Evolutionary conservation across 768 basidiomycete species (phyloP), one percentile per base, ranked within the genome.

Genomic region (Pleurotus citrinopileatus): DNA sequence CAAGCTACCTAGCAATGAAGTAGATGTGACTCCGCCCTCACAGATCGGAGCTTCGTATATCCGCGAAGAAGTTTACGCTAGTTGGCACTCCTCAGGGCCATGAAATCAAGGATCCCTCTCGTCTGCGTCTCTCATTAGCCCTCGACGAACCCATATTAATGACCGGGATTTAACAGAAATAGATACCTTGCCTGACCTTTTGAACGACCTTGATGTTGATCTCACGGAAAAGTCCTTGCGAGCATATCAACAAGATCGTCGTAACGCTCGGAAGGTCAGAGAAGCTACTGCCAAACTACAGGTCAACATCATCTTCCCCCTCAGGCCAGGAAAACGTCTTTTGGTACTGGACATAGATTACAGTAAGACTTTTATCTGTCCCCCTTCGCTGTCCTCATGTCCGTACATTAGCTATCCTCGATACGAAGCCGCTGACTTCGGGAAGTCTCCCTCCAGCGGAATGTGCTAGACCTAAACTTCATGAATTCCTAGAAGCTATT

Each of bases 341-440:
- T 77, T 94, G 19, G 92, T 96, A 0, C 76, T 96, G 7, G 93
- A 94, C 65, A 83, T 94, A 52, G 93, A 94, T 67, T 93, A 94
- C 60, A 94, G 92, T 90, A 32, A 40, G 44, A 9, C 8, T 37
- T 36, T 8, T 15, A 12, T 19, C n/a, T 23, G 22, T 37, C 17
- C 4, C 2, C 1, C 38, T 34, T 29, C 27, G 32, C 27, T 58
- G 32, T n/a, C 25, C 42, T 42, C 42, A 53, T 43, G 45, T 12
- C 34, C 38, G 23, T 27, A 37, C 52, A 15, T 29, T 60, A 91
- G 89, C 90, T 28, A 91, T 93, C 45, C 68, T 91, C 60, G 91
- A 94, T 66, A 91, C 91, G 13, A 90, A 89, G 62, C 91, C 90
- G 3, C 70, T 94, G 27, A 87, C 89, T n/a, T 82, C 84, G 3